Base-by-base conservation (phyloP, 495 filamentous ascomycete species). In the Jackrogersella minutella region DNA sequence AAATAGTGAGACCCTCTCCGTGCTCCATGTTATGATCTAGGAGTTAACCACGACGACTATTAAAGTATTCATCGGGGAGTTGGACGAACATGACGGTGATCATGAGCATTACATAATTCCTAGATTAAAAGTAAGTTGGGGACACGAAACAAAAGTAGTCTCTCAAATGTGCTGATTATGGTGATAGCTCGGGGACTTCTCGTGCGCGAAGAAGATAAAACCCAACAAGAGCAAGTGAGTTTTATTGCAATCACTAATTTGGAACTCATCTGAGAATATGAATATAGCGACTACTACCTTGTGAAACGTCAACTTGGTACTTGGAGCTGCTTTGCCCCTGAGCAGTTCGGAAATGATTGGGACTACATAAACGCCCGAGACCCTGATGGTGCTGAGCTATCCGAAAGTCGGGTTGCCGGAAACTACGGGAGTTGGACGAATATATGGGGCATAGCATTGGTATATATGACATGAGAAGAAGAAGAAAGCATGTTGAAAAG, bases 321-420 rank as follows among this genome's bases (percentile, higher is more conserved):
- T 46, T 36, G 19, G 1, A 62, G 66, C 14, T 53, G 55, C 17
- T 50, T 13, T 11, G 52, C 69, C 16, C 69, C 69, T 13, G 69
- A 69, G 37, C 69, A 72, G 53, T 72, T 72, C 37, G 66, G 58
- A n/a, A 7, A 4, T 6, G 65, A 72, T 0, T 72, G 69, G 69
- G 65, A 72, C 0, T 28, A 53, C 30, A 4, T 53, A 28, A n/a
- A 26, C 0, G 6, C 19, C 22, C 22, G 1, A 19, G 14, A 17
- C n/a, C 5, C 3, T 1, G 8, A 21, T 2, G 60, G 68, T 3
- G 14, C 34, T 14, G 56, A 71, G 26, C 0, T 71, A 1, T 50
- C 55, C n/a, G 64, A 68, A 21, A 6, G 55, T 33, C 5, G 0
- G 1, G 30, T 71, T 37, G 69, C 69, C 9, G 64, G 64, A 2